phyloP scores from a whole-genome alignment of 2,329 filamentous ascomycete genomes.

The Penicillium capsulatum region DNA sequence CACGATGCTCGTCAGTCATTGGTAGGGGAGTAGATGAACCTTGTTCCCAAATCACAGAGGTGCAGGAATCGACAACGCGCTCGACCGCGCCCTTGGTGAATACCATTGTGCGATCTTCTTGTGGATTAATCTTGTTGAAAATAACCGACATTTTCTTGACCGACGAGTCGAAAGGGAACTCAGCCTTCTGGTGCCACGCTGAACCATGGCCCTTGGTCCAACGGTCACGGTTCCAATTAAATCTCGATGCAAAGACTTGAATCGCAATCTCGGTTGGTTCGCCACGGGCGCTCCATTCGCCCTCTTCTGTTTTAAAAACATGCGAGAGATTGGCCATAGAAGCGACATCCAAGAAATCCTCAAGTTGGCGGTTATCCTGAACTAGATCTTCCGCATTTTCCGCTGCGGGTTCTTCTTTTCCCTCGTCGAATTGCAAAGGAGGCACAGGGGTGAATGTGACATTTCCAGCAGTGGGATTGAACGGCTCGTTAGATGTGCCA shows the following conservation, averaged over 20 bases:
- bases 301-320: conserved; percentile 53
- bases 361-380: conserved; percentile 46
- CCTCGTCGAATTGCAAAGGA: conserved; percentile 32
- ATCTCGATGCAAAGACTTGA: conserved; percentile 67
- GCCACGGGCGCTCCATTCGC: conserved; percentile 60
- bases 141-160: conserved; percentile 75
- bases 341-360: conserved; percentile 59
- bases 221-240: conserved; percentile 57
- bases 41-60: conserved; percentile 45
- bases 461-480: conserved; percentile 54
- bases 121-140: conserved; percentile 40
- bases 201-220: conserved; percentile 50
- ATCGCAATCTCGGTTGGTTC: conserved; percentile 71
- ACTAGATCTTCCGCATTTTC: conserved; percentile 35
- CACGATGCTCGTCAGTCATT: conserved; percentile 52
- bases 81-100: conserved; percentile 58
- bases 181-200: conserved; percentile 57
- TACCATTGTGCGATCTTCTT: conserved; percentile 30
- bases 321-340: conserved; percentile 63
- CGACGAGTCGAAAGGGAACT: conserved; percentile 70
- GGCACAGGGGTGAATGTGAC: conserved; percentile 39
- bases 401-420: conserved; percentile 18
- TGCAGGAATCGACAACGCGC: conserved; percentile 62
- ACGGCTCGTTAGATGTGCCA: conserved; percentile 52
- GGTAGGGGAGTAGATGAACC: conserved; percentile 33